Conservation (phyloP, 805 yeast genomes). For the Candida nanaspora region DNA sequence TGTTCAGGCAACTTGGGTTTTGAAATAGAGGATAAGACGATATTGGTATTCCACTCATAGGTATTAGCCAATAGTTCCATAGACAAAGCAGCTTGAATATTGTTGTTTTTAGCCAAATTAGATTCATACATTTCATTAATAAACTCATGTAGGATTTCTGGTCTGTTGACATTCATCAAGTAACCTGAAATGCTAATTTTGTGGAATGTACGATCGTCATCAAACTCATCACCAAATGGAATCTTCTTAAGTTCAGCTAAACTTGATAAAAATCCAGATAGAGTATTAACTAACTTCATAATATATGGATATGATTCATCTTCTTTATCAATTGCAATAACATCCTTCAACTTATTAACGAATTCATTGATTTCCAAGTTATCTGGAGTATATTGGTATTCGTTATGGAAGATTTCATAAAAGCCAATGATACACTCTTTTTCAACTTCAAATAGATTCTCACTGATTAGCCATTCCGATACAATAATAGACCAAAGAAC, state of each 20-base stretch:
- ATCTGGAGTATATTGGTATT: constrained; percentile 47
- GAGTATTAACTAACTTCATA: constrained; percentile 41
- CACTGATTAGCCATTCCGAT: constrained; percentile 56
- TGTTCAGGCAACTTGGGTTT: constrained; percentile 77
- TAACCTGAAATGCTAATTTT: constrained; percentile 69
- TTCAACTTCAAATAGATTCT: constrained; percentile 51
- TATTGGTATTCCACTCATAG: constrained; percentile 63
- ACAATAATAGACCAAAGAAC: constrained; percentile 66
- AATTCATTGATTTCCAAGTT: constrained; percentile 47
- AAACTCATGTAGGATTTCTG: constrained; percentile 75
- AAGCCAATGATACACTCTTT: constrained; percentile 56
- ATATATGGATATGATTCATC: constrained; percentile 54
- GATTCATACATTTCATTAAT: constrained; percentile 67
- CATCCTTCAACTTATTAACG: constrained; percentile 34
- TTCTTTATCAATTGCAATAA: constrained; percentile 50
- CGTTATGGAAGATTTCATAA: constrained; percentile 54
- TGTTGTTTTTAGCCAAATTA: constrained; percentile 52
- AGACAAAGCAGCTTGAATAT: constrained; percentile 77
- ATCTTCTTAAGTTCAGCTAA: constrained; percentile 63
- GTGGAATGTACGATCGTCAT: constrained; percentile 80
- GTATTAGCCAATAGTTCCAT: constrained; percentile 72
- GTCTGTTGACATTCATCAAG: constrained; percentile 68
- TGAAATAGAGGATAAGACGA: constrained; percentile 44
- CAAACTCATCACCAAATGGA: constrained; percentile 78
- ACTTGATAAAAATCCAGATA: constrained; percentile 56